Base-by-base conservation (phyloP, 2,329 filamentous ascomycete species). In the Fusarium armeniacum region DNA sequence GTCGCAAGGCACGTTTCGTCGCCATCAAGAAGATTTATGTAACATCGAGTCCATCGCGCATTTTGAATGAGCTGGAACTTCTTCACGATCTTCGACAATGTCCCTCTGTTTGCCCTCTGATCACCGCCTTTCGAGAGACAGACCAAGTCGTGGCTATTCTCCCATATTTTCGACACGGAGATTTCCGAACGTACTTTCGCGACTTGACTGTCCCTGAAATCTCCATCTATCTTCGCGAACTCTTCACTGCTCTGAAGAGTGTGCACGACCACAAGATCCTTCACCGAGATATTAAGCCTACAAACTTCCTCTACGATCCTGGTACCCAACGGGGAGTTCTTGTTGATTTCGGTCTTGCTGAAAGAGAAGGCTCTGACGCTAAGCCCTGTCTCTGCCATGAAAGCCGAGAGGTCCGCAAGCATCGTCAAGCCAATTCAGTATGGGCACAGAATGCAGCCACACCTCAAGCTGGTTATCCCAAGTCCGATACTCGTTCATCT, bases 11-110 rank as follows among this genome's bases (percentile, higher is more conserved):
- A 26, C 93, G 91, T 77, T 98, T 91, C 76, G 97, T 99, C 67
- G 96, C 97, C 22, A 93, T 99, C 80, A 99, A 99, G 83, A 99
- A 99, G 83, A 99, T 99, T 73, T 99, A 99, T 79, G 96, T 98
- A 70, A 99, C 97, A 1, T 98, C 94, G 67, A 98, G 94, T 72
- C 96, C 96, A 0, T 86, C 90, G 30, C 92, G 96, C 46, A 98
- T 99, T 73, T 89, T 97, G 77, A 99, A 99, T 81, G 96, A 99
- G 81, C 89, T 99, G 20, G 95, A 98, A 75, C 86, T 99, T 24
- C 88, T 99, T 24, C 90, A 97, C 77, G 94, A 97, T 77, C 87
- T 99, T 11, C 89, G 92, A 51, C 88, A 91, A 59, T 97, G 92
- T 63, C 86, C 89, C 40, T 93, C 93, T 3, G 94, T 99, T 28